These are phyloP conservation scores for Cordyceps farinosa DNA, from an alignment of 2,329 filamentous ascomycete genomes.

Conservation along the genomic window DNA sequence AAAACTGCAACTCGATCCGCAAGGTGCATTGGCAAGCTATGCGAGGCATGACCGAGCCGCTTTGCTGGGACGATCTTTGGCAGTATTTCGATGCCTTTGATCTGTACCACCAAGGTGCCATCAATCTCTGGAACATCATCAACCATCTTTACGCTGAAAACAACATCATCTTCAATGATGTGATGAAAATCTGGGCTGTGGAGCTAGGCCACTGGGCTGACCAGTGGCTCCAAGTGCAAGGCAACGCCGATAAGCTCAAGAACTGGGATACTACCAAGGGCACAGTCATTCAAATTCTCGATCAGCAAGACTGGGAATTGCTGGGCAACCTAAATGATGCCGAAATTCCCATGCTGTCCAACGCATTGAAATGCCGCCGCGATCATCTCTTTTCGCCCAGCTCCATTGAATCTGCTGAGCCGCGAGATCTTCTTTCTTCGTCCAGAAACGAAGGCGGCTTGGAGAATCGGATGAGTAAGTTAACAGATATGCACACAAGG, in stretches of 20 bases:
- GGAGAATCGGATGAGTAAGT: slow-evolving; percentile 38
- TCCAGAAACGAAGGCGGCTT: slow-evolving; percentile 25
- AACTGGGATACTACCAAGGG: slow-evolving; percentile 28
- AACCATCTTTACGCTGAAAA: slow-evolving; percentile 42
- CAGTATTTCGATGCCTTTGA: slow-evolving; percentile 47
- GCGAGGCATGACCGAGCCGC: slow-evolving; percentile 30
- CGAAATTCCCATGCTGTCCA: slow-evolving; percentile 29
- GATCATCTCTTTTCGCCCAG: slow-evolving; percentile 24
- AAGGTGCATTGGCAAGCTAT: slow-evolving; percentile 35
- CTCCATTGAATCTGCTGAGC: slow-evolving; percentile 16
- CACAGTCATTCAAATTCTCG: slow-evolving; percentile 29
- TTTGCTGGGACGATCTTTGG: slow-evolving; percentile 42
- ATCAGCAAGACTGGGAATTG: slow-evolving; percentile 25
- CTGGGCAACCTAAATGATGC: slow-evolving; percentile 31
- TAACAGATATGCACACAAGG: neutral
- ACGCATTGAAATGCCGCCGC: slow-evolving; percentile 33
- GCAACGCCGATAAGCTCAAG: slow-evolving; percentile 32
- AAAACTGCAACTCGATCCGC: slow-evolving; percentile 37
- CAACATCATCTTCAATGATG: slow-evolving; percentile 28
- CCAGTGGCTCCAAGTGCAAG: slow-evolving; percentile 30
- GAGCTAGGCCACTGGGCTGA: slow-evolving; percentile 37
- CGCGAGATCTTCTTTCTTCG: slow-evolving; percentile 29
- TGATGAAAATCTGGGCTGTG: slow-evolving; percentile 25
- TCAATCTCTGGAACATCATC: slow-evolving; percentile 48
- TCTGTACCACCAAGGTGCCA: slow-evolving; percentile 43